phyloP scores from a whole-genome alignment of 495 filamentous ascomycete species.

The Zalerion maritima region DNA sequence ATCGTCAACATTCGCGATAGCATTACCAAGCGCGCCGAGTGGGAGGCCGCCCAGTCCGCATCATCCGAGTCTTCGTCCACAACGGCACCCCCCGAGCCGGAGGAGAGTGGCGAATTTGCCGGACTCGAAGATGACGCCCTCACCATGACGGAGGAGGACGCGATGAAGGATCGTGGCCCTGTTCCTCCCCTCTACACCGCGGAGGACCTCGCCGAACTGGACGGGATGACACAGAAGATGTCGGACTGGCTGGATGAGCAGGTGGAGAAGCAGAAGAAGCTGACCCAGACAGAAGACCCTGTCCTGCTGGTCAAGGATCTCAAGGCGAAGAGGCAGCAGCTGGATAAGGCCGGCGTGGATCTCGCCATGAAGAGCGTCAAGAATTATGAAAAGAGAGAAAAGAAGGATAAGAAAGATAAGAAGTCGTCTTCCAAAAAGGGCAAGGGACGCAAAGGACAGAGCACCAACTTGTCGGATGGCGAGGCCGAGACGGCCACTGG shows the following conservation, averaged over 20 bases:
- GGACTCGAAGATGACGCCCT: constrained; percentile 46
- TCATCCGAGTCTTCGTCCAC: constrained; percentile 23
- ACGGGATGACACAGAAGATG: constrained; percentile 30
- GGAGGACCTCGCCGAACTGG: constrained; percentile 46
- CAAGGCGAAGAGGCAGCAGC: constrained; percentile 38
- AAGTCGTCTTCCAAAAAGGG: constrained; percentile 23
- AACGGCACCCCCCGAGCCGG: constrained; percentile 23
- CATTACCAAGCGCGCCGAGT: constrained; percentile 32
- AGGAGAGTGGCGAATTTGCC: constrained; percentile 36
- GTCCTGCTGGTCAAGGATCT: constrained; percentile 55
- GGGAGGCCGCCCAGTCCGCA: constrained; percentile 32
- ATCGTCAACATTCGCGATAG: constrained; percentile 36
- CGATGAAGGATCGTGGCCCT: constrained; percentile 24
- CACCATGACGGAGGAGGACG: constrained; percentile 21
- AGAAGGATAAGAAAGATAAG: constrained; percentile 36
- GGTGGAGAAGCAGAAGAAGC: constrained; percentile 49
- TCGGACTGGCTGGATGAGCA: constrained; percentile 55
- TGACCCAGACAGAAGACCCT: constrained; percentile 54
- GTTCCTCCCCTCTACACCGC: constrained; percentile 40
- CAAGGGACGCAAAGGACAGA: constrained; percentile 29
- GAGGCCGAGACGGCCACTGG: constrained; percentile 22
- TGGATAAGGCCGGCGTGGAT: constrained; percentile 52
- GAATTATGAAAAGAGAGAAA: constrained; percentile 34
- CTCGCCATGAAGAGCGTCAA: constrained; percentile 59
- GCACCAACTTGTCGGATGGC: constrained; percentile 22